Evolutionary conservation across 202 grass and related monocot species (phyloP).

Genomic region (Carex arenaria): DNA sequence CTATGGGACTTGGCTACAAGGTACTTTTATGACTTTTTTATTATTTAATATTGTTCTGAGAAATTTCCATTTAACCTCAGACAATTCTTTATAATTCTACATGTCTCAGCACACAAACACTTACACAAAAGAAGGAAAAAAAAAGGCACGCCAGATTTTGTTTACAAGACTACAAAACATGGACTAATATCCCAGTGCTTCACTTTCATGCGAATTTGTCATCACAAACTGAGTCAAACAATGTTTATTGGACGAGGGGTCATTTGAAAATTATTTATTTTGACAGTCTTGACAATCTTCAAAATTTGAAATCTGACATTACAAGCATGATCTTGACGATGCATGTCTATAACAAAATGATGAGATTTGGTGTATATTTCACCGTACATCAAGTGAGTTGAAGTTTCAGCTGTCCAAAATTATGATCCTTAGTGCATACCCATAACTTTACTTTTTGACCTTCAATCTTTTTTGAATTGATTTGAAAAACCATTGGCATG

Average conservation of each 20-base stretch:
- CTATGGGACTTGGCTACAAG: slow-evolving; percentile 87
- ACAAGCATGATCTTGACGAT: neutral
- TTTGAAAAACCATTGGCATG: neutral
- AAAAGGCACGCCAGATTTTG: neutral
- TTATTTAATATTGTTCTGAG: neutral
- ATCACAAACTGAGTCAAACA: neutral
- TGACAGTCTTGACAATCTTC: neutral
- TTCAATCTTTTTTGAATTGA: neutral
- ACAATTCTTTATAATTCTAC: neutral
- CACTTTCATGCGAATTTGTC: neutral
- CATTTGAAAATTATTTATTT: neutral
- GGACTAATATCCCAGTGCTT: neutral
- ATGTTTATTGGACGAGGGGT: neutral
- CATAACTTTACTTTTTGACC: neutral
- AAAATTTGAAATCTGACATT: neutral
- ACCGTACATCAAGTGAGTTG: neutral
- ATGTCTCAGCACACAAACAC: neutral
- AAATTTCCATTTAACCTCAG: neutral
- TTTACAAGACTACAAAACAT: neutral
- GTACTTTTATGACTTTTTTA: slow-evolving; percentile 25
- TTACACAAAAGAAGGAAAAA: neutral
- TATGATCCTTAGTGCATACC: neutral
- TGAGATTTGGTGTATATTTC: neutral
- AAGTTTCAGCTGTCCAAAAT: neutral
- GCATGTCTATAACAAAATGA: neutral